Evolutionary conservation across 1,284 basidiomycete genomes (phyloP), one percentile per base, ranked within the genome.

Genomic region (Peniophora sp.): DNA sequence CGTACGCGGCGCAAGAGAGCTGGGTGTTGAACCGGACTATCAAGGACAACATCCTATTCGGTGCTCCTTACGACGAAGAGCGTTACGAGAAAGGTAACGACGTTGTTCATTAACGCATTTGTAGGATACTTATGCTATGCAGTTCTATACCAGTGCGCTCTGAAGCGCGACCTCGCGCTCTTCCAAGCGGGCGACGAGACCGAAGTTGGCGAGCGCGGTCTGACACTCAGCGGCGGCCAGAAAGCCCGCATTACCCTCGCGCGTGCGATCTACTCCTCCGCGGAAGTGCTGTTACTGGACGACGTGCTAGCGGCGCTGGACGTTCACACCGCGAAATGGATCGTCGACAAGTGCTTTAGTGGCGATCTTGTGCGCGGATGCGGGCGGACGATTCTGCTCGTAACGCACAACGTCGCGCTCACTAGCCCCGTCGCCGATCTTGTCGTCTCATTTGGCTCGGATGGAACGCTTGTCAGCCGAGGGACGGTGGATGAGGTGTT

Each of bases 391-490:
- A 69, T 91, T 35, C 65, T 92, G 20, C 69, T 92, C 3, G 84
- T 89, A 79, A 89, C 86, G 0, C 87, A 90, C 64, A 87, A 90
- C 58, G 73, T 87, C 23, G 77, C 78, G 2, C 74, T 89, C 61
- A 72, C 74, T 16, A 72, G 73, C 20, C 78, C 83, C 2, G 68
- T 86, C 24, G 81, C 85, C 11, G 73, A 79, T 44, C 84, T 77
- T 61, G 74, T 85, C 12, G 75, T 89, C 22, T 75, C 76, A 3
- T 61, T 91, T 27, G 66, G 70, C 6, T 59, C 69, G 12, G 77
- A 82, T 56, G 80, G 82, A 3, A 69, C 66, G 0, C 65, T 83
- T 27, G 53, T 68, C 2, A 71, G 69, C 45, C 75, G 78, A 60
- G 79, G 79, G 9, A 65, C 69, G 1, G 60, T 79, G 5, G 65